Base-by-base conservation (phyloP, 148 eudicot genomes). In the Spergularia bocconei region DNA sequence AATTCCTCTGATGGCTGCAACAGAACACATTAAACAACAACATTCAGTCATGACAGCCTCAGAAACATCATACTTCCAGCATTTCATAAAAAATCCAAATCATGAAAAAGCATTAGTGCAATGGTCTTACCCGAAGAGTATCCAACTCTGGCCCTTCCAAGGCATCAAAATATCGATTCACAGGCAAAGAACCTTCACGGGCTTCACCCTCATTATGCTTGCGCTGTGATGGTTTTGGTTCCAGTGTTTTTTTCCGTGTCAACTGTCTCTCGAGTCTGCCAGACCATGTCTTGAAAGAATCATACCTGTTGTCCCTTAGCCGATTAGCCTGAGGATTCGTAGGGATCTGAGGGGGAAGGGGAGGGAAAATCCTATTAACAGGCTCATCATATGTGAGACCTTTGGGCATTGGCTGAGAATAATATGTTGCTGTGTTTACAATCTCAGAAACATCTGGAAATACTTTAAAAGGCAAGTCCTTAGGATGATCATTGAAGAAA, bases 91-190 rank as follows among this genome's bases (percentile, higher is more conserved):
- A 44, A 6, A 44, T 44, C 48, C 63, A 59, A 60, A 12, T 63
- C 36, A 23, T 29, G 19, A 4, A 0, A 50, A 36, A 33, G 17
- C 47, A 13, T 38, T 4, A 33, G 67, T 16, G 0, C 3, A 19
- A 20, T 67, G 36, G 11, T 20, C 89, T 53, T 85, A 93, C 98
- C 83, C 89, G 74, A 13, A 94, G 86, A 16, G 89, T 91, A 44
- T 94, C 97, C 61, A 94, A 73, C 77, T 94, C 98, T 0, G 97
- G 98, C 59, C 98, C 98, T 72, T 90, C 87, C 75, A 94, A 67
- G n/a, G 98, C 98, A 82, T 85, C 97, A 65, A 88, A 94, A 80
- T 90, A 94, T 11, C 98, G 85, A 48, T 85, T 85, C 52, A 85
- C 96, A 29, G 97, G 88, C 59, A 94, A 50, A 63, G 62, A 79